Conservation (phyloP, 768 basidiomycete species). For the Galerina marginata region DNA sequence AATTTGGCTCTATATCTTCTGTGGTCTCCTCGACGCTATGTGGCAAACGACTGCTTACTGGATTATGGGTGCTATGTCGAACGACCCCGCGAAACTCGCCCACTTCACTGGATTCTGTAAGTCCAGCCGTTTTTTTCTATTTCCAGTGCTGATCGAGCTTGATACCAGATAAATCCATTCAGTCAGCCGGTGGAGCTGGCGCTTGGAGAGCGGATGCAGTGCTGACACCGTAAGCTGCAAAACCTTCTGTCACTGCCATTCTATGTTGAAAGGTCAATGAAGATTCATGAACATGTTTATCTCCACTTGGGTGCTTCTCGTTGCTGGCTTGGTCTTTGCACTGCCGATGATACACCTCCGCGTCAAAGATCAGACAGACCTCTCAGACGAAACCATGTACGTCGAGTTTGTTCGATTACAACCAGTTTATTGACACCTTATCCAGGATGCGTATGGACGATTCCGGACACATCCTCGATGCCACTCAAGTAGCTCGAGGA, state of each 20-base stretch:
- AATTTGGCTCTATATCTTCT: constrained; percentile 71
- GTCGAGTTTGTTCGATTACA: constrained; percentile 26
- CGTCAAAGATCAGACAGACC: constrained; percentile 63
- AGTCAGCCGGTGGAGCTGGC: constrained; percentile 78
- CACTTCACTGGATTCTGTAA: constrained; percentile 83
- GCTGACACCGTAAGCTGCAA: constrained; percentile 55
- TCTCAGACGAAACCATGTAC: constrained; percentile 59
- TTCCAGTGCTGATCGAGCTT: background rate
- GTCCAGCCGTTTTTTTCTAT: constrained; percentile 31
- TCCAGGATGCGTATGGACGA: constrained; percentile 50
- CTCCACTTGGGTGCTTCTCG: constrained; percentile 76
- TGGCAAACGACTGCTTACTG: constrained; percentile 88
- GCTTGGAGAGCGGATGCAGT: constrained; percentile 75
- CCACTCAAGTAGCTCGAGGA: background rate
- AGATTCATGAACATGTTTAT: constrained; percentile 75
- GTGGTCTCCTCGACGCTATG: constrained; percentile 79
- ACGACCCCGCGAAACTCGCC: constrained; percentile 79
- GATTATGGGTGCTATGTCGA: constrained; percentile 87
- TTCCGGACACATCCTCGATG: constrained; percentile 34
- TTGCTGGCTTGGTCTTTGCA: constrained; percentile 66
- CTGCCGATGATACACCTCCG: constrained; percentile 77
- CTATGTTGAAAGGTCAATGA: background rate
- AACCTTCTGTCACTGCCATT: background rate
- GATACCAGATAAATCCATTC: constrained; percentile 56
- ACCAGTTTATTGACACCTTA: background rate